phyloP scores from a whole-genome alignment of 768 basidiomycete genomes.

The Melanogaster broomeanus region DNA sequence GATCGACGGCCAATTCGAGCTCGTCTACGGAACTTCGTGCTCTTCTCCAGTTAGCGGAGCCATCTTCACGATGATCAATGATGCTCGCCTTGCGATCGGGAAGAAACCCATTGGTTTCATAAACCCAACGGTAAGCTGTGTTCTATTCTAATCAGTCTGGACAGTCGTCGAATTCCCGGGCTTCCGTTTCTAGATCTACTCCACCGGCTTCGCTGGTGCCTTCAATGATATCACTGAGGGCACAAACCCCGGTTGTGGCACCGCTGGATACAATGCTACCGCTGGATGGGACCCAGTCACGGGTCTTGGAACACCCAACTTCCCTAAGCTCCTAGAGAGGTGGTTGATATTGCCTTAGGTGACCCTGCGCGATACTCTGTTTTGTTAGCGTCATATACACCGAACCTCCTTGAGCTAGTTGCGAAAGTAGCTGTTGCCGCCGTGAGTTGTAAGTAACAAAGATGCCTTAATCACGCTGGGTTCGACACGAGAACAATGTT shows the following conservation, averaged over 20 bases:
- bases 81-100: conserved; percentile 34
- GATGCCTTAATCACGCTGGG: too few species aligned
- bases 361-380: too few species aligned
- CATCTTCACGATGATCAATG: conserved; percentile 41
- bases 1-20: conserved; percentile 26
- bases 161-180: conserved; percentile 23
- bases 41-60: conserved; percentile 33
- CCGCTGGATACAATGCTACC: conserved; percentile 34
- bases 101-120: conserved; percentile 43
- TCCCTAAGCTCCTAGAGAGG: conserved; percentile 24
- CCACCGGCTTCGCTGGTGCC: conserved; percentile 38
- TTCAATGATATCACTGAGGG: conserved; percentile 53
- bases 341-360: not conserved
- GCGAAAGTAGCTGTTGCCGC: too few species aligned
- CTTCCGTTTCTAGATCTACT: conserved; percentile 43
- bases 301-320: conserved; percentile 49
- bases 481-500: too few species aligned
- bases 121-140: conserved; percentile 39
- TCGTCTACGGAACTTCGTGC: conserved; percentile 35
- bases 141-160: not conserved
- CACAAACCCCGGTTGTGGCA: conserved; percentile 46
- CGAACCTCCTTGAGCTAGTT: too few species aligned
- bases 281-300: conserved; percentile 47
- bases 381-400: too few species aligned
- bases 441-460: too few species aligned